These are phyloP conservation scores for Kwoniella bestiolae DNA, from an alignment of 768 basidiomycete species.

Conservation along the genomic window DNA sequence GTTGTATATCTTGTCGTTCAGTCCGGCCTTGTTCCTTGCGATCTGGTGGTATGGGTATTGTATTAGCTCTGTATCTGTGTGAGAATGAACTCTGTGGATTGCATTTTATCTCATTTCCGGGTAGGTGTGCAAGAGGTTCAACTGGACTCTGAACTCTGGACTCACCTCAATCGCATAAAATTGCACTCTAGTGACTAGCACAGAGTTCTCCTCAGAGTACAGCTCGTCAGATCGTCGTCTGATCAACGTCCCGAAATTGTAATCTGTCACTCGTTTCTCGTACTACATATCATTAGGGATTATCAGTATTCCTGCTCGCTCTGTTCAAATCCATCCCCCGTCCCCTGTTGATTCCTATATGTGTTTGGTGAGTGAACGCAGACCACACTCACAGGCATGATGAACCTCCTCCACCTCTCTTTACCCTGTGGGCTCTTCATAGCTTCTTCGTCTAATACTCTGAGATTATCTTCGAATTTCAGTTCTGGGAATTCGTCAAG, in stretches of 20 bases:
- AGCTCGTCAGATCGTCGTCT: conserved; percentile 76
- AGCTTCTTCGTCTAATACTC: conserved; percentile 80
- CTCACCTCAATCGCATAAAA: conserved; percentile 90
- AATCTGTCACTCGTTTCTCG: conserved; percentile 86
- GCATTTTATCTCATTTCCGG: no score
- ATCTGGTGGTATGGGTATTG: conserved; percentile 67
- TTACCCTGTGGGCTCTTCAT: conserved; percentile 90
- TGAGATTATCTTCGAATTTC: conserved; percentile 59
- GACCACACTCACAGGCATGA: conserved; percentile 60
- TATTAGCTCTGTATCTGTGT: no score
- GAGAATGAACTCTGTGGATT: no score
- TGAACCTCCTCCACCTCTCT: conserved; percentile 87
- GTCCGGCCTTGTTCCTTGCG: conserved; percentile 82
- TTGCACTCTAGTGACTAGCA: conserved; percentile 75
- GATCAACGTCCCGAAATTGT: conserved; percentile 95
- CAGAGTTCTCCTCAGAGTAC: conserved; percentile 89
- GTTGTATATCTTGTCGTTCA: conserved; percentile 86
- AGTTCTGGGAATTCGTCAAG: conserved; percentile 80
- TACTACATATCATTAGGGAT: conserved; percentile 63
- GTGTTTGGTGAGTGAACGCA: no score
- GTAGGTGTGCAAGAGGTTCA: no score
- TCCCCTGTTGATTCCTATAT: no score
- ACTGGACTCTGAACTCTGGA: no score
- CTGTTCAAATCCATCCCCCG: no score
- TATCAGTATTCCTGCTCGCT: not conserved